These are phyloP conservation scores for Garcia nutans DNA, from an alignment of 345 rosid genomes.

Conservation along the genomic window DNA sequence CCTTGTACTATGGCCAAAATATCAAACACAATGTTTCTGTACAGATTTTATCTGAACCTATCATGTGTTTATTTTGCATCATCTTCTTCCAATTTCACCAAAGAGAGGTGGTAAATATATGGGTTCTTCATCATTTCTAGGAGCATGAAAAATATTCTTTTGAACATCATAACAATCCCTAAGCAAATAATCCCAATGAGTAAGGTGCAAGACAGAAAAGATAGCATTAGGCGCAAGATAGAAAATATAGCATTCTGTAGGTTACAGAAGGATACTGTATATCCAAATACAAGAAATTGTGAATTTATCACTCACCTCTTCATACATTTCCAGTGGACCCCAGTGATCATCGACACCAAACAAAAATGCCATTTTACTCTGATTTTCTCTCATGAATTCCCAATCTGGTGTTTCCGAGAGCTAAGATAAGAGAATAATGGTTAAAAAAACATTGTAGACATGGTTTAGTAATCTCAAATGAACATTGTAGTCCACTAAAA, in stretches of 20 bases:
- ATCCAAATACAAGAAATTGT: neutral
- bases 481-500: neutral
- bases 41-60: neutral
- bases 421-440: conserved; percentile 38
- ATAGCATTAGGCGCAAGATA: neutral
- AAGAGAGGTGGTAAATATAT: neutral
- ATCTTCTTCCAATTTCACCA: neutral
- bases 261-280: neutral
- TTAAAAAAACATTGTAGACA: conserved; percentile 2
- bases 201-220: too few relatives aligned
- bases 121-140: too few relatives aligned
- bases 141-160: too few relatives aligned
- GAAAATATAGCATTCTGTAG: neutral
- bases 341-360: conserved; percentile 86
- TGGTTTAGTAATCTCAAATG: neutral
- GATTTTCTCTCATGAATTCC: conserved; percentile 64
- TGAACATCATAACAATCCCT: too few relatives aligned
- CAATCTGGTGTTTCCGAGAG: conserved; percentile 73
- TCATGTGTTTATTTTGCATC: too few relatives aligned
- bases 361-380: conserved; percentile 61
- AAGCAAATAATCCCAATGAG: too few relatives aligned
- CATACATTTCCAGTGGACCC: conserved; percentile 76
- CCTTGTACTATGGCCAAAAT: neutral
- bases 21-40: neutral
- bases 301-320: conserved; percentile 54